Percentiles rank a stretch among this genome's conserved stretches.
phyloP scores from a whole-genome alignment of 2,329 filamentous ascomycete species.

The Paracoccidioides lutzii region DNA sequence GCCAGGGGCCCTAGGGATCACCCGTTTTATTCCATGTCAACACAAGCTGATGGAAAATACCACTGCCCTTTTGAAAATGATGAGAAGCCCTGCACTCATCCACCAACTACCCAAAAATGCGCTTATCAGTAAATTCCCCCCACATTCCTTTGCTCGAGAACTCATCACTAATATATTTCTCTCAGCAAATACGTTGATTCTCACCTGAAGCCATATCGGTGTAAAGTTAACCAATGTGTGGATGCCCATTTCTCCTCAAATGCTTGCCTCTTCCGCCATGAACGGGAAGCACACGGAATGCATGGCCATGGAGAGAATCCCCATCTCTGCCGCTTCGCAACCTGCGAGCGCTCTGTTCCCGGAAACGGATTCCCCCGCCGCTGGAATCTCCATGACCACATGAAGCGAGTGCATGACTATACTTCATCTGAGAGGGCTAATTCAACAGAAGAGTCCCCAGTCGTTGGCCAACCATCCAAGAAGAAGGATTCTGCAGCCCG shows the following conservation, averaged over 20 bases:
- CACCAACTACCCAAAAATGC: constrained; percentile 93
- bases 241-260: constrained; percentile 88
- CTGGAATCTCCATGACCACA: constrained; percentile 95
- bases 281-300: constrained; percentile 90
- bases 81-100: constrained; percentile 65
- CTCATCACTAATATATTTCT: constrained; percentile 13
- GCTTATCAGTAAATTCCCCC: constrained; percentile 79
- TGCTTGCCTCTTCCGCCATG: constrained; percentile 84
- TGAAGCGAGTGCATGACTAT: constrained; percentile 78
- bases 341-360: constrained; percentile 68
- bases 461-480: constrained; percentile 14
- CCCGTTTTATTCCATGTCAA: constrained; percentile 30
- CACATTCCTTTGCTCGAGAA: constrained; percentile 2
- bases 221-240: constrained; percentile 73
- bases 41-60: constrained; percentile 61
- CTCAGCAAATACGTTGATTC: constrained; percentile 91
- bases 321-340: constrained; percentile 74
- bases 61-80: constrained; percentile 75
- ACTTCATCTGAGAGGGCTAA: constrained; percentile 31
- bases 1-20: constrained; percentile 30
- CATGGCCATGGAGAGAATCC: constrained; percentile 90
- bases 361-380: constrained; percentile 87
- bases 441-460: constrained; percentile 29
- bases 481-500: constrained; percentile 29
- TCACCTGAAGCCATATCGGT: constrained; percentile 90